Evolutionary conservation across 2,329 filamentous ascomycete species (phyloP).

Genomic region (Trichoderma koningiopsis): DNA sequence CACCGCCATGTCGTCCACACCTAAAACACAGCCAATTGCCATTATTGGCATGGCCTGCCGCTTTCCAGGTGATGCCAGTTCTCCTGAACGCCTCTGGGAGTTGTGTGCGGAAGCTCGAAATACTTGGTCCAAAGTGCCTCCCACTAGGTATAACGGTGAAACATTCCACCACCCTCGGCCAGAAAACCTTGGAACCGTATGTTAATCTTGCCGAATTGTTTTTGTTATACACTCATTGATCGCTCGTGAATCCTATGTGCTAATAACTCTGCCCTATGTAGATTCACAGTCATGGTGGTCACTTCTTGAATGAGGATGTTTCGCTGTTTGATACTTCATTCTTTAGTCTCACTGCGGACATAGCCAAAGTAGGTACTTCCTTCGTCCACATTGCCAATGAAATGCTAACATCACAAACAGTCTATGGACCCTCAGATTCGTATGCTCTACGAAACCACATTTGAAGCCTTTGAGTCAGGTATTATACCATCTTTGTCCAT

Average conservation of each 20-base stretch:
- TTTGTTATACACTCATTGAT: background rate
- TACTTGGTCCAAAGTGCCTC: slow-evolving; percentile 2
- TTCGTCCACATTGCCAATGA: too few species aligned
- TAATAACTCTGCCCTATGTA: background rate
- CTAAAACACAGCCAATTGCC: slow-evolving; percentile 1
- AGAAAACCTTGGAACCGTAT: slow-evolving; percentile 8
- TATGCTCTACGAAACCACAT: slow-evolving; percentile 6
- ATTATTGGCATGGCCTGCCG: slow-evolving; percentile 10
- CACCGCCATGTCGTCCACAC: background rate
- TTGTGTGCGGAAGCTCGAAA: slow-evolving; percentile 3
- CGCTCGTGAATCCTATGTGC: background rate
- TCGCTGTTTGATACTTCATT: slow-evolving; percentile 28
- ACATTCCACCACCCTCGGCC: slow-evolving; percentile 1
- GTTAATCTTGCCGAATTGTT: background rate
- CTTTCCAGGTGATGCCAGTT: slow-evolving; percentile 1
- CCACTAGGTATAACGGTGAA: background rate
- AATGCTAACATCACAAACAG: background rate
- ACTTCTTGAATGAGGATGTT: slow-evolving; percentile 43
- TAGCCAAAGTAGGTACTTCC: background rate
- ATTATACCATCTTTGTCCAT: background rate
- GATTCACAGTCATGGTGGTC: background rate
- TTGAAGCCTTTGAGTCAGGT: slow-evolving; percentile 18
- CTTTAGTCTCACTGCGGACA: slow-evolving; percentile 3
- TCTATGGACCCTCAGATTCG: slow-evolving; percentile 12
- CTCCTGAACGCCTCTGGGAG: background rate